Percentiles rank a stretch among this genome's conserved stretches.
phyloP scores from a whole-genome alignment of 768 basidiomycete genomes.

The Lactarius indigo region DNA sequence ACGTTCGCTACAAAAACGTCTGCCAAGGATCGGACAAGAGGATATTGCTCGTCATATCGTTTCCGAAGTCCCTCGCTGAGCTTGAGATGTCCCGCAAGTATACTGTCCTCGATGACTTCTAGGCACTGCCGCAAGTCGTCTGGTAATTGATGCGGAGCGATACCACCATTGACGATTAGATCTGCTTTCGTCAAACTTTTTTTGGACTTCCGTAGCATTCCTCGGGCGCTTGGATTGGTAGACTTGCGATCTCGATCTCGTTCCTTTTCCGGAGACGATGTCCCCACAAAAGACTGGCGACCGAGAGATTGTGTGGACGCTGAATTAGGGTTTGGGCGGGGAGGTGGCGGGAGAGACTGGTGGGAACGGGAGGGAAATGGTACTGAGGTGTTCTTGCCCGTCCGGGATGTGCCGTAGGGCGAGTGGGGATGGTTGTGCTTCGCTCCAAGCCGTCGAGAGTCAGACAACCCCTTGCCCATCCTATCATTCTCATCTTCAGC shows the following conservation, averaged over 20 bases:
- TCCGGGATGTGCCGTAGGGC: constrained; percentile 58
- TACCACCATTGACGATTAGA: constrained; percentile 44
- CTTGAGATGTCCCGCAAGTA: constrained; percentile 84
- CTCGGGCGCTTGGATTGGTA: constrained; percentile 33
- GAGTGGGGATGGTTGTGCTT: constrained; percentile 74
- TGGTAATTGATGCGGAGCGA: constrained; percentile 78
- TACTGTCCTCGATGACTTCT: constrained; percentile 81
- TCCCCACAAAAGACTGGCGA: constrained; percentile 56
- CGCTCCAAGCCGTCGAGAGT: constrained; percentile 34
- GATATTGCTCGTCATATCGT: constrained; percentile 94
- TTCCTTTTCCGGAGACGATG: constrained; percentile 40
- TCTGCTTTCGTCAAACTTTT: constrained; percentile 51
- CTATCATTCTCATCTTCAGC: constrained; percentile 58
- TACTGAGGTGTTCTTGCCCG: constrained; percentile 45
- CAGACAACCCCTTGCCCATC: constrained; percentile 43
- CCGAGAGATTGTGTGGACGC: constrained; percentile 75
- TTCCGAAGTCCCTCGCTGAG: constrained; percentile 82
- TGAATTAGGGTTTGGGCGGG: constrained; percentile 48
- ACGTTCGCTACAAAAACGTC: constrained; percentile 97
- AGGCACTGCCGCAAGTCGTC: constrained; percentile 84
- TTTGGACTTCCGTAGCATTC: constrained; percentile 66
- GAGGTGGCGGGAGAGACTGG: constrained; percentile 67
- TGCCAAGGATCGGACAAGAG: constrained; percentile 86
- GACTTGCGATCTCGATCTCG: constrained; percentile 38
- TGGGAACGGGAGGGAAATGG: constrained; percentile 82